Evolutionary conservation across 2,329 filamentous ascomycete genomes (phyloP), one percentile per base, ranked within the genome.

Genomic region (Ophiostoma piceae): DNA sequence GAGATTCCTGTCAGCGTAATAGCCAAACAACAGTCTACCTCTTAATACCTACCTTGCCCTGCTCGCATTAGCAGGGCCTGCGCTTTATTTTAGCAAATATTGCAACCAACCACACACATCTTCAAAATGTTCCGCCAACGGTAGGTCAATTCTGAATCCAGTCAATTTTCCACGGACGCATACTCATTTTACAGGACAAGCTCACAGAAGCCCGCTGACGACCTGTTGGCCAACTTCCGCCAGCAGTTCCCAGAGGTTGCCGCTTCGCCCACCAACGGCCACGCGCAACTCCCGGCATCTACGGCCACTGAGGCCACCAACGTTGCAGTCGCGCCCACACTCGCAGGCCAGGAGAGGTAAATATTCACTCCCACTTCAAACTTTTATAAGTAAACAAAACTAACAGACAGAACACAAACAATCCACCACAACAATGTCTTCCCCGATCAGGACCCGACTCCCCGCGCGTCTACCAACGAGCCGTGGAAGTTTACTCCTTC

Each of bases 401-500:
- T 74, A 68, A 76, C 72, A 51, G 39, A 29, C 70, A 22, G 92
- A 74, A 76, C 77, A 66, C 79, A 80, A 67, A 77, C 72, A 72
- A 71, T 79, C 69, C 71, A 81, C 81, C 75, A 80, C 82, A 70
- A 29, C 65, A 32, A 26, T 39, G 79, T 78, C 51, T 87, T 86
- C 75, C 80, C 82, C 78, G 91, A 95, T 79, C 87, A 91, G 76
- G 92, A 97, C 76, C 90, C 91, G 26, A 96, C 92, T 3, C 92
- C 92, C 5, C 87, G 91, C 77, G 90, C 89, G 22, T 86, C 90
- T 60, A 67, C 70, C 47, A 88, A 90, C 76, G 93, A 97, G 74
- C 88, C 86, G 75, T 95, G 94, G 89, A 87, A 91, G 74, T 93
- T 97, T 76, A 96, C 94, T 2, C 92, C 94, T 3, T 95, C 93